Evolutionary conservation across 2,329 filamentous ascomycete species (phyloP).

Genomic region (Aspergillus sp.): DNA sequence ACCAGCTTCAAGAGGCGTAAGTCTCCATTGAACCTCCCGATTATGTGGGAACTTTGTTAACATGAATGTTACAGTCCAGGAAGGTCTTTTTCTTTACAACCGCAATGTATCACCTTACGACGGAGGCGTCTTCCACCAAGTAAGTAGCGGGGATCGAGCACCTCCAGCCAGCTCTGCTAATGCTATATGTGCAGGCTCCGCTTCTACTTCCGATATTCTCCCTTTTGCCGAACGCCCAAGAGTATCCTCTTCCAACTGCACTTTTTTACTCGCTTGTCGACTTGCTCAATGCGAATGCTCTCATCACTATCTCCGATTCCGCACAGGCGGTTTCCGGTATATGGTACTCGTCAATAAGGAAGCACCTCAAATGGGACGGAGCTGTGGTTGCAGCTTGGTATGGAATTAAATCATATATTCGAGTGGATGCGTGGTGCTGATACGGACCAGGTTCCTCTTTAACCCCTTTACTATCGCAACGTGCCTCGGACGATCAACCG

Average conservation of each 20-base stretch:
- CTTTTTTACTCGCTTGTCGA: slow-evolving; percentile 81
- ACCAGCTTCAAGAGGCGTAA: slow-evolving; percentile 96
- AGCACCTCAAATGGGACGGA: slow-evolving; percentile 71
- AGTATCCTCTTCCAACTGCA: slow-evolving; percentile 71
- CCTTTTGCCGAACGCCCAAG: slow-evolving; percentile 70
- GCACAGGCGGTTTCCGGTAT: slow-evolving; percentile 73
- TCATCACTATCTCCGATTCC: slow-evolving; percentile 77
- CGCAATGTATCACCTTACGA: slow-evolving; percentile 97
- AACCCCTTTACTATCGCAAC: slow-evolving; percentile 92
- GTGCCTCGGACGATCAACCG: slow-evolving; percentile 85
- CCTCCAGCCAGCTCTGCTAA: slow-evolving; percentile 2
- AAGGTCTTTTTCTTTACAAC: slow-evolving; percentile 92
- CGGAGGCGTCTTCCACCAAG: slow-evolving; percentile 77
- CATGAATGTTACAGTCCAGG: slow-evolving; percentile 66
- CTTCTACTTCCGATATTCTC: slow-evolving; percentile 89
- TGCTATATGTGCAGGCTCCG: slow-evolving; percentile 62
- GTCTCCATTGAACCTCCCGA: slow-evolving; percentile 30
- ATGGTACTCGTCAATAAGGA: slow-evolving; percentile 75
- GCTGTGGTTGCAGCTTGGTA: slow-evolving; percentile 77
- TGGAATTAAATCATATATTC: background rate
- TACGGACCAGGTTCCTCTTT: slow-evolving; percentile 72
- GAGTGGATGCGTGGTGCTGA: background rate
- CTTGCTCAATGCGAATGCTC: slow-evolving; percentile 74
- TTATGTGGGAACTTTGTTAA: background rate
- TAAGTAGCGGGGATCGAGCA: slow-evolving; percentile 25